A percentile compares a stretch with the other conserved stretches of the same genome.
phyloP scores from a whole-genome alignment of 129 eudicot species.

The Flaveria trinervia region DNA sequence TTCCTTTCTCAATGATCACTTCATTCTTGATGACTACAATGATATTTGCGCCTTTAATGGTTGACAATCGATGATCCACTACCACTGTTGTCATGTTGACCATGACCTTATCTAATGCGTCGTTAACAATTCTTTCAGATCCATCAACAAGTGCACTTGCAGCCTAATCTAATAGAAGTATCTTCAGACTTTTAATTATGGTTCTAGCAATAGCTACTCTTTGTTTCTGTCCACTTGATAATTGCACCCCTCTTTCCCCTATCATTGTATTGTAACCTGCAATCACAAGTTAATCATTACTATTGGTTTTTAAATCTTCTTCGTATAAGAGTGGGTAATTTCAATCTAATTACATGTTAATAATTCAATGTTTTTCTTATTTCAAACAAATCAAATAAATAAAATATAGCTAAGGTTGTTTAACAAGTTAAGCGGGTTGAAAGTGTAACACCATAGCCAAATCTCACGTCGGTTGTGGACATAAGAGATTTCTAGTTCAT shows the following conservation, averaged over 20 bases:
- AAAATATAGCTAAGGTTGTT: no score
- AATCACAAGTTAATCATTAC: no score
- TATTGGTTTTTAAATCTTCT: no score
- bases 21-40: conserved; percentile 69
- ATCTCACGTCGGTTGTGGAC: no score
- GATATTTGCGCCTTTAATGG: conserved; percentile 63
- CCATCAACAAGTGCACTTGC: conserved; percentile 71
- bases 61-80: conserved; percentile 66
- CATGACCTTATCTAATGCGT: conserved; percentile 59
- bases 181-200: conserved; percentile 61
- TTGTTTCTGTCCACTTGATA: conserved; percentile 72
- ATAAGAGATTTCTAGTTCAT: no score
- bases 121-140: conserved; percentile 67
- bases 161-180: conserved; percentile 67
- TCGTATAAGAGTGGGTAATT: no score
- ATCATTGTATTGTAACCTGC: conserved; percentile 42
- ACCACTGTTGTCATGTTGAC: conserved; percentile 62
- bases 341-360: no score
- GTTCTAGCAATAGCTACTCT: conserved; percentile 76
- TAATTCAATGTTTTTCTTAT: no score
- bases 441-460: no score
- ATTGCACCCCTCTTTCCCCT: conserved; percentile 67
- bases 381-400: no score
- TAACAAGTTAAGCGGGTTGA: no score
- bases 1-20: conserved; percentile 65